A percentile compares a stretch with the other conserved stretches of the same genome.
phyloP scores from a whole-genome alignment of 148 eudicot species.

The Rhododendron simsii region DNA sequence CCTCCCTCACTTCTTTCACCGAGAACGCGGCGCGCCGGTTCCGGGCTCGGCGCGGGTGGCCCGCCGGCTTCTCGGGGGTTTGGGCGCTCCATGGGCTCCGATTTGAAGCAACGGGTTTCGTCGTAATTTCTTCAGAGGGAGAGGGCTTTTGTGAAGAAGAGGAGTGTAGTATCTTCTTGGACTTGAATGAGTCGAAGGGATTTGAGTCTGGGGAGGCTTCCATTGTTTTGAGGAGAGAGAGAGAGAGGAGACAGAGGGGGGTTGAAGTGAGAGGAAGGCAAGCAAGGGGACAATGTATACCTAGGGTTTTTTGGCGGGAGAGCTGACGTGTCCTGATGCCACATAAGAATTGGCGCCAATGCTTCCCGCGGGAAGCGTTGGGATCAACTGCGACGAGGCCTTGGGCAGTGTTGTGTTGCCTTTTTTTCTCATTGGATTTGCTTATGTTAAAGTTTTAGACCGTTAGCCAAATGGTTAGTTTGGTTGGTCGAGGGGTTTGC shows the following conservation, averaged over 20 bases:
- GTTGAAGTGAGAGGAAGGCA: neutral
- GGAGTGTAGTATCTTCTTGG: constrained; percentile 36
- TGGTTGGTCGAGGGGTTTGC: no score
- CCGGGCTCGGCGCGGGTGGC: constrained; percentile 30
- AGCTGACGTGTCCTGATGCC: constrained; percentile 22
- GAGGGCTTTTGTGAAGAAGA: constrained; percentile 16
- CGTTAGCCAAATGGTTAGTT: no score
- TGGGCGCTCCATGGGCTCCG: constrained; percentile 28
- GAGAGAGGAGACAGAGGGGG: neutral
- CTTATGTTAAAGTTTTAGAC: no score
- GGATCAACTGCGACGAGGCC: neutral
- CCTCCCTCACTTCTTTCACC: constrained; percentile 45
- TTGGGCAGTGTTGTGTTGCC: neutral
- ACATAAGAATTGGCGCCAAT: constrained; percentile 46
- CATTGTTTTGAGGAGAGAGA: constrained; percentile 4
- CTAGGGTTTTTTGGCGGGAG: constrained; percentile 31
- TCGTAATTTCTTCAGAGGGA: constrained; percentile 14
- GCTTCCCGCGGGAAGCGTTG: neutral
- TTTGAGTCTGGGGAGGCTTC: constrained; percentile 11
- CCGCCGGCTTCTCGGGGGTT: constrained; percentile 43
- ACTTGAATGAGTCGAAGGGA: constrained; percentile 27
- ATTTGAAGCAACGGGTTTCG: neutral
- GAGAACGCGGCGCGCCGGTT: constrained; percentile 39
- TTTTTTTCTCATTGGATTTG: neutral
- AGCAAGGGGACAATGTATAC: neutral